Base-by-base conservation (phyloP, 75 land plant species). In the Pinus taeda region DNA sequence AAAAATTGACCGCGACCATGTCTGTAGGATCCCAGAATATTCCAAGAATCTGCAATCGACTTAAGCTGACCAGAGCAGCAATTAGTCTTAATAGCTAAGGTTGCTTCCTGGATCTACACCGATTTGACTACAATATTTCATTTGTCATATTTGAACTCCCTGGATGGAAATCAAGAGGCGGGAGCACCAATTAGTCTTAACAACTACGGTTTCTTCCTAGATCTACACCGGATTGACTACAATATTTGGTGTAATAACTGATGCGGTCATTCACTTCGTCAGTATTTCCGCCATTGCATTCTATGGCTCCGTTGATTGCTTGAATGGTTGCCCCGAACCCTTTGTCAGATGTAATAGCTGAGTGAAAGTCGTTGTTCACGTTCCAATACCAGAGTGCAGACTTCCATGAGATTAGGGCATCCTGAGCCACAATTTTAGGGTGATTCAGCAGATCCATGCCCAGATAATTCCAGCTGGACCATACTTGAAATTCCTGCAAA, bases 361-460 rank as follows among this genome's bases (percentile, higher is more conserved):
- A 11, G 33, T 76, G 77, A 18, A 66, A 49, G 2, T 8, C 11
- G 17, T 59, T 75, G 81, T 79, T 82, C 87, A 84, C 83, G 79
- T 77, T 88, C 93, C 93, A 90, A 61, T 63, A 88, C 93, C 93
- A 91, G 59, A 91, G n/a, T 1, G 87, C 93, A 2, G 90, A 82
- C 83, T 88, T 86, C 83, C 88, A 88, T 9, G 93, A 79, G 1
- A 77, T 45, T 0, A 58, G 71, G 1, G 29, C 5, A n/a, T n/a
- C n/a, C n/a, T n/a, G n/a, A n/a, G n/a, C n/a, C n/a, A n/a, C n/a
- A n/a, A n/a, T n/a, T n/a, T n/a, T n/a, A n/a, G n/a, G n/a, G n/a
- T n/a, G n/a, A n/a, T n/a, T n/a, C n/a, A n/a, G n/a, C n/a, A n/a
- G n/a, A n/a, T n/a, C n/a, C n/a, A n/a, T n/a, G n/a, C n/a, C n/a